Evolutionary conservation across 306 rosid species (phyloP).

Genomic region (Urtica urens): DNA sequence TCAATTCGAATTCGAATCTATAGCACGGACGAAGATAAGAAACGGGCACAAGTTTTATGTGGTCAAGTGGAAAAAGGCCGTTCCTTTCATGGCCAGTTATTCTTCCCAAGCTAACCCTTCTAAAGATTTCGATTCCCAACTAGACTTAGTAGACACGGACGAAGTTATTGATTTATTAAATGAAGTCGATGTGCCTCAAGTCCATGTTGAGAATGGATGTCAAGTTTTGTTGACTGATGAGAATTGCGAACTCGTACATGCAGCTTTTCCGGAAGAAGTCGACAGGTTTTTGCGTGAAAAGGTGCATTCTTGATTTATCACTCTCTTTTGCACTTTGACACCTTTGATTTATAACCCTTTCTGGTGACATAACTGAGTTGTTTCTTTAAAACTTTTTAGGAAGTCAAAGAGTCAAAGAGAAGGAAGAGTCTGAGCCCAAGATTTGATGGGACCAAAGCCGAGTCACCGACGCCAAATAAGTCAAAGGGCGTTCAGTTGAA

Average conservation of each 20-base stretch:
- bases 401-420: constrained; percentile 37
- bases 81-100: constrained; percentile 9
- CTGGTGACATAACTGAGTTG: too few relatives aligned
- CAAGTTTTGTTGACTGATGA: constrained; percentile 73
- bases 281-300: constrained; percentile 54
- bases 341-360: neutral
- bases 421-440: constrained; percentile 26
- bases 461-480: constrained; percentile 25
- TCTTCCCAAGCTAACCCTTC: constrained; percentile 12
- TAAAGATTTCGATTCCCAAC: constrained; percentile 25
- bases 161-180: constrained; percentile 36
- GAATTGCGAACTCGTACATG: constrained; percentile 59
- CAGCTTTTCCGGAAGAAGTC: constrained; percentile 67
- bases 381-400: constrained; percentile 38
- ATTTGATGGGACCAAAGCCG: constrained; percentile 26
- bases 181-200: constrained; percentile 39
- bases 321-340: neutral
- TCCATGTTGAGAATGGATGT: constrained; percentile 36
- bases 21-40: constrained; percentile 58
- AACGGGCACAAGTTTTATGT: constrained; percentile 49
- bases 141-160: constrained; percentile 37
- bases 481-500: constrained; percentile 34
- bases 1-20: constrained; percentile 60
- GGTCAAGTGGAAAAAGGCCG: constrained; percentile 54
- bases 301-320: constrained; percentile 27